Base-by-base conservation (phyloP, 2,329 filamentous ascomycete genomes). In the Lachnellula suecica region DNA sequence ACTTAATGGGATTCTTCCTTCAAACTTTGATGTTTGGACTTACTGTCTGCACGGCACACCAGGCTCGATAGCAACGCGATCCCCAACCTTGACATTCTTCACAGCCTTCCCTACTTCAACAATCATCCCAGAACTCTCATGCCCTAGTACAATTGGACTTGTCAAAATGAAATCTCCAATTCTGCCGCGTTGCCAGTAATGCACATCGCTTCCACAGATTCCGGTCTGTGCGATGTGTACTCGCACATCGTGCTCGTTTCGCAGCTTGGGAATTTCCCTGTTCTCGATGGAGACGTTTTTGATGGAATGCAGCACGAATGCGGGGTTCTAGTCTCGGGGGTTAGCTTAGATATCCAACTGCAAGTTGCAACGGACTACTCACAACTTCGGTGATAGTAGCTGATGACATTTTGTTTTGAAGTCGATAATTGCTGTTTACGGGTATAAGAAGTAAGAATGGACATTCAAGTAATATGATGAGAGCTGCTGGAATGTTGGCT, bases 1-100 rank as follows among this genome's bases (percentile, higher is more conserved):
- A 11, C 4, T 15, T 4, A 24, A 23, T 24, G 17, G 27, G 20
- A 4, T 20, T 11, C 13, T 19, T 20, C 8, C 17, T 35, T 11
- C 27, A 38, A 15, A 15, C 10, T 23, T 19, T 23, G 20, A 17
- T 22, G 20, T n/a, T 20, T 9, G 7, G 7, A 37, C 38, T 49
- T 37, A 49, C 47, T 66, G 50, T 53, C 68, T 60, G 50, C 76
- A 79, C 1, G 74, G 72, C 1, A 76, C 69, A 4, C 74, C 75
- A 4, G 75, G 75, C 55, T 78, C 75, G 35, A 79, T 72, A 11
- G 76, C 74, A 3, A 78, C 74, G 1, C 72, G 66, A 54, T 78
- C 73, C 4, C 75, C 76, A 15, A 69, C 61, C 47, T 72, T 70
- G 42, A 78, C 53, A 47, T 71, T 70, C 47, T 67, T 73, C 29